phyloP scores from a whole-genome alignment of 1,139 yeast species.

The Arxiozyma slooffiae region DNA sequence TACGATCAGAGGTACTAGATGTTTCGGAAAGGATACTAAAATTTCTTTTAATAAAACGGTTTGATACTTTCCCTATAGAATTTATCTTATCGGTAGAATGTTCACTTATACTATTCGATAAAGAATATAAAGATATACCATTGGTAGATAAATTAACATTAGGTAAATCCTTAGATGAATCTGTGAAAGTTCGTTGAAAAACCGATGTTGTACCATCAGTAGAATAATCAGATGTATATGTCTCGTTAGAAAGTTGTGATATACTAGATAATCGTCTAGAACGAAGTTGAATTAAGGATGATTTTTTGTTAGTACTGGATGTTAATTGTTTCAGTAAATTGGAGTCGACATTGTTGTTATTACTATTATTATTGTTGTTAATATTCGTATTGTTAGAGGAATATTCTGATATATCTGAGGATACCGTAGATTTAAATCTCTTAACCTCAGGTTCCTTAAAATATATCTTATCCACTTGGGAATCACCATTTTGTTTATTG shows the following conservation, averaged over 20 bases:
- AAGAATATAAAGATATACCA: conserved; percentile 13
- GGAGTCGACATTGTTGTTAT: conserved; percentile 2
- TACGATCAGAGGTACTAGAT: conserved; percentile 35
- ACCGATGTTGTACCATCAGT: conserved; percentile 30
- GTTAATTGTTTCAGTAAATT: conserved; percentile 9
- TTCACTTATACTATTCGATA: conserved; percentile 7
- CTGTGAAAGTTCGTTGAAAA: conserved; percentile 14
- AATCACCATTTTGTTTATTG: background rate
- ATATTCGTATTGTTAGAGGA: conserved; percentile 19
- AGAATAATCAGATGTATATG: conserved; percentile 35
- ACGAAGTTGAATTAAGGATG: conserved; percentile 18
- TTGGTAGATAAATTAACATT: conserved; percentile 10
- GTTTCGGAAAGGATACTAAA: conserved; percentile 33
- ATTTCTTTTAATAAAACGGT: conserved; percentile 26
- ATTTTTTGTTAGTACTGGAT: conserved; percentile 11
- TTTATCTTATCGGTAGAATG: background rate
- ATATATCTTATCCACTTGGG: background rate
- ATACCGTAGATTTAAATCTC: conserved; percentile 22
- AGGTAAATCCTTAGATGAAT: conserved; percentile 8
- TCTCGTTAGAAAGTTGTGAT: conserved; percentile 54
- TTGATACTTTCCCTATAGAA: conserved; percentile 6
- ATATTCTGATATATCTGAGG: conserved; percentile 23
- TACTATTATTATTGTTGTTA: conserved; percentile 8
- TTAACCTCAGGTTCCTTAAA: conserved; percentile 16
- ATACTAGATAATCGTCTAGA: conserved; percentile 57